Conservation (phyloP, 2,329 filamentous ascomycete species). For the Chaetomium sp. region DNA sequence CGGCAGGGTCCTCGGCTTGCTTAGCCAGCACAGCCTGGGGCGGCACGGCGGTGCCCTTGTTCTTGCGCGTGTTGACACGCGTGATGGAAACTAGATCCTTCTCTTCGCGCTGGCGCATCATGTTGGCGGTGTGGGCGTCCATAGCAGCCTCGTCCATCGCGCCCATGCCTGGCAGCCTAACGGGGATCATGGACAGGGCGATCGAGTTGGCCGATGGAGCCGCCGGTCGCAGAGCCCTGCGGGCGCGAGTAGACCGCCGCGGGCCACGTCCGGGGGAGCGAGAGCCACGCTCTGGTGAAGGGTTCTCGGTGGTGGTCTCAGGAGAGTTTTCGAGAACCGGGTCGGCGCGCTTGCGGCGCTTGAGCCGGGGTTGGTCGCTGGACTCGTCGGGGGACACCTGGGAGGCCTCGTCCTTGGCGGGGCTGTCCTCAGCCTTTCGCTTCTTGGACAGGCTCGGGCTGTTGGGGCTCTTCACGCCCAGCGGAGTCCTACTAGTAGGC, state of each 20-base stretch:
- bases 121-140: constrained; percentile 12
- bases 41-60: constrained; percentile 34
- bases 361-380: constrained; percentile 19
- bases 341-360: constrained; percentile 28
- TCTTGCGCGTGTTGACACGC: constrained; percentile 39
- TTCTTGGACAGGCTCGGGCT: constrained; percentile 36
- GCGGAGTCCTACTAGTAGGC: constrained; percentile 25
- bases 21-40: constrained; percentile 28
- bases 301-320: not conserved
- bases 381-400: not conserved
- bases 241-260: constrained; percentile 25
- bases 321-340: constrained; percentile 18
- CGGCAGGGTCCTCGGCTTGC: constrained; percentile 24
- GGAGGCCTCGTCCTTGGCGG: constrained; percentile 16
- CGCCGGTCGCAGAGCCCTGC: constrained; percentile 22
- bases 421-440: constrained; percentile 28
- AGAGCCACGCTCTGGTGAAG: not conserved
- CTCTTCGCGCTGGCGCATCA: constrained; percentile 30
- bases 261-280: constrained; percentile 3
- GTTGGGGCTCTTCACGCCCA: constrained; percentile 32
- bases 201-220: constrained; percentile 25
- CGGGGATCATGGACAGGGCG: constrained; percentile 28
- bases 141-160: constrained; percentile 20
- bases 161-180: constrained; percentile 28
- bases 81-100: constrained; percentile 39